Evolutionary conservation across 192 early-diverging fungal genomes (phyloP), one percentile per base, ranked within the genome.

Genomic region (Coemansia sp.): DNA sequence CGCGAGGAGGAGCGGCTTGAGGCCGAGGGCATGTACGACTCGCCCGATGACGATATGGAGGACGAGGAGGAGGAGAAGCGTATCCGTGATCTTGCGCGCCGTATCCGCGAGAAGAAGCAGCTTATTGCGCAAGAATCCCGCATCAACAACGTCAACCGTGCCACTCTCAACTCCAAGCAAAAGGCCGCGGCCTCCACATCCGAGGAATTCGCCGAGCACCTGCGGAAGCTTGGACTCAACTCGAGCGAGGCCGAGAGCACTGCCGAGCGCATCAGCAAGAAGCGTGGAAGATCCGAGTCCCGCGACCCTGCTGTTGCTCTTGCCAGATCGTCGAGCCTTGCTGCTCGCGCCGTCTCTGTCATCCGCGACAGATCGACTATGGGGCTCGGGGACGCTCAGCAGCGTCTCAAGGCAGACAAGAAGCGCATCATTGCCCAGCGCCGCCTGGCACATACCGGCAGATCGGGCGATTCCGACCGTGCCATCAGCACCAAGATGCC

Each of bases 1-100:
- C 87, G 89, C 62, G 98, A 99, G 76, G 98, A 99, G 83, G 96
- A 97, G 81, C 83, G 88, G 50, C 81, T 99, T 25, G 89, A 85
- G n/a, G 88, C 91, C 40, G 92, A 97, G 78, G 96, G 96, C 28
- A 89, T 93, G 77, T 99, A 99, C 82, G 86, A 92, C 54, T 88
- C 89, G 28, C 84, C 85, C 30, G 85, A 87, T 15, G 92, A 94
- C 50, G 82, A 48, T 11, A 67, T 79, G 64, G 68, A 82, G 41
- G 73, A 83, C 65, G 70, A 83, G 45, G 89, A 94, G 65, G 95
- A 97, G 47, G 93, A 95, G 55, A 85, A 87, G 64, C 84, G 83
- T 36, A 82, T 97, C 67, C 84, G 84, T 61, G 81, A 80, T 6
- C 89, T 90, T 20, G 95, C 94, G 2, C 79, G 85, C 33, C 88